These are phyloP conservation scores for Cyberlindnera maritima DNA, from an alignment of 805 yeast genomes.

Conservation along the genomic window DNA sequence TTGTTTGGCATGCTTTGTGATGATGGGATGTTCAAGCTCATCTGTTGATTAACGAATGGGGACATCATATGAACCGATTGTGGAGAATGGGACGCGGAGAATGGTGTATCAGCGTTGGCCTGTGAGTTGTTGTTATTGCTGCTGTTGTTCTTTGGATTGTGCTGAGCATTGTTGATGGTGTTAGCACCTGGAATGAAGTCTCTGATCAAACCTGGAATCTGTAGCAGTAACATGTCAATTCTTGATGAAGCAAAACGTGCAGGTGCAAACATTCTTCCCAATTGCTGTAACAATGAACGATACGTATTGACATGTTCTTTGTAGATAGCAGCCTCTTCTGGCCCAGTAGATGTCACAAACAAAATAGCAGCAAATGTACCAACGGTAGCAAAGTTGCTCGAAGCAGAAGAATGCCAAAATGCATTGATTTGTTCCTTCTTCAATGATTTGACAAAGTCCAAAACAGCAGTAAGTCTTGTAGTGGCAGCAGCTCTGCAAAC, in stretches of 20 bases:
- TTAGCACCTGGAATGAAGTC: slow-evolving; percentile 9
- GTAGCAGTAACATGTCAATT: slow-evolving; percentile 67
- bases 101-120: slow-evolving; percentile 16
- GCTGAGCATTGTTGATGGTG: slow-evolving; percentile 5
- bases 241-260: slow-evolving; percentile 71
- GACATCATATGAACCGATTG: slow-evolving; percentile 15
- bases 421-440: slow-evolving; percentile 79
- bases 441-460: slow-evolving; percentile 52
- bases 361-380: slow-evolving; percentile 86
- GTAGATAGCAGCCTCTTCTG: slow-evolving; percentile 63
- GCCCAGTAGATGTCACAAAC: slow-evolving; percentile 59
- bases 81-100: slow-evolving; percentile 13
- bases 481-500: slow-evolving; percentile 87
- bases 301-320: slow-evolving; percentile 71
- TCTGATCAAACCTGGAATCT: slow-evolving; percentile 59
- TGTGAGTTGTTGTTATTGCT: slow-evolving; percentile 7
- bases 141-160: slow-evolving; percentile 8
- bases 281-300: slow-evolving; percentile 70
- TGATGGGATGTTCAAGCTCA: slow-evolving; percentile 15
- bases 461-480: slow-evolving; percentile 74
- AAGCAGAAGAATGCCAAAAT: slow-evolving; percentile 85
- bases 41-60: slow-evolving; percentile 16
- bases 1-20: slow-evolving; percentile 21
- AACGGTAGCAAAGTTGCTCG: slow-evolving; percentile 74
- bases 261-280: slow-evolving; percentile 74